A percentile compares a stretch with the other conserved stretches of the same genome.
Conservation (phyloP, 2,329 filamentous ascomycete species). For the Beauveria australis region DNA sequence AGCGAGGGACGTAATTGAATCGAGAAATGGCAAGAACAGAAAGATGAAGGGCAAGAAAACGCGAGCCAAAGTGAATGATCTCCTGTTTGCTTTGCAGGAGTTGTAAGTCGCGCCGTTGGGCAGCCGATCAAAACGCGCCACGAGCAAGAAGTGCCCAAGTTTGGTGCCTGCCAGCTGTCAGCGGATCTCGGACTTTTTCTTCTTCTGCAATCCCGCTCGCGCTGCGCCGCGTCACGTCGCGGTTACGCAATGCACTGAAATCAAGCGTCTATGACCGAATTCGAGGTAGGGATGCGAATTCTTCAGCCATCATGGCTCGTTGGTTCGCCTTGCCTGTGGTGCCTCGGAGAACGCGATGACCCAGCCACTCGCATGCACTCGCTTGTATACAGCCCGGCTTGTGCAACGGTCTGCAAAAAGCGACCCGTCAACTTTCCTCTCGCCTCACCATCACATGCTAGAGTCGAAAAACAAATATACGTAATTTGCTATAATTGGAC, state of each 20-base stretch:
- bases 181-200: background rate
- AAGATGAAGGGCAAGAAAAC: background rate
- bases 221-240: background rate
- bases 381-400: background rate
- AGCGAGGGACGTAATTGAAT: background rate
- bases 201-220: background rate
- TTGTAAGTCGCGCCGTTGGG: background rate
- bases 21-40: background rate
- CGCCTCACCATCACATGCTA: background rate
- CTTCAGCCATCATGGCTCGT: background rate
- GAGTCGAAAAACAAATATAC: background rate
- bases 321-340: background rate
- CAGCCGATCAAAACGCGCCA: background rate
- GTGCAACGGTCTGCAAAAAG: background rate
- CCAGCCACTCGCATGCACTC: background rate
- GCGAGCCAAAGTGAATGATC: background rate
- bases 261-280: background rate
- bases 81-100: background rate
- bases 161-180: conserved; percentile 7
- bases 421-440: background rate
- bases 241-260: background rate
- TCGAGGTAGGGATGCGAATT: conserved; percentile 4
- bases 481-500: background rate
- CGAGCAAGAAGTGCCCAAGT: background rate
- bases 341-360: background rate